Percentiles rank a stretch among this genome's conserved stretches.
These are phyloP conservation scores for Coccomyxa sp. DNA, from an alignment of 139 green algal species.

Conservation along the genomic window DNA sequence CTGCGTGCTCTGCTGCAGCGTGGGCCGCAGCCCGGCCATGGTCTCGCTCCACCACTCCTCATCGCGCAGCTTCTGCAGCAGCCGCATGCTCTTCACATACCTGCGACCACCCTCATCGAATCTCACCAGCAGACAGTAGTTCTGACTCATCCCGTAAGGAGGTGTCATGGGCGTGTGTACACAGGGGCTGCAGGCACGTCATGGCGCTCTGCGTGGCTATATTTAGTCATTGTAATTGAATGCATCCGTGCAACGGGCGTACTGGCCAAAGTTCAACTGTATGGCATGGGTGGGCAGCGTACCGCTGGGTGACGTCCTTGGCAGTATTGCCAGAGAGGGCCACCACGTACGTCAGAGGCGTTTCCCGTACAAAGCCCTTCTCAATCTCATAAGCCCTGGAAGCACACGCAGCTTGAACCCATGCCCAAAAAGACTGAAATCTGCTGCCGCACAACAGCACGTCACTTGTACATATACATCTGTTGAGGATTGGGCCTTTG, in stretches of 20 bases:
- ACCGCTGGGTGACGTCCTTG: slow-evolving; percentile 67
- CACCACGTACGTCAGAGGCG: slow-evolving; percentile 57
- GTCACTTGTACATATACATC: too few species aligned
- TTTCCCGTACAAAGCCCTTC: slow-evolving; percentile 3
- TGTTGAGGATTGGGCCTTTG: too few species aligned
- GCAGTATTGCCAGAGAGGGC: slow-evolving; percentile 43
- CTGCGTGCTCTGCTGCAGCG: slow-evolving; percentile 7
- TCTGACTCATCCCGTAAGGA: too few species aligned
- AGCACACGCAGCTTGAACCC: too few species aligned
- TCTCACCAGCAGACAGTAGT: neutral
- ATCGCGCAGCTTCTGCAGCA: slow-evolving; percentile 44
- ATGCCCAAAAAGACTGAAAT: too few species aligned
- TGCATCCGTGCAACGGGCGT: too few species aligned
- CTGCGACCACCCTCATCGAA: too few species aligned
- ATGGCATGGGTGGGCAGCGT: neutral
- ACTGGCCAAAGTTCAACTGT: neutral
- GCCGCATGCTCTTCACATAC: slow-evolving; percentile 46
- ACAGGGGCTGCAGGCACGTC: too few species aligned
- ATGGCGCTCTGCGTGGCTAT: too few species aligned
- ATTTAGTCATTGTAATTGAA: too few species aligned
- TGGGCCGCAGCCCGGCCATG: slow-evolving; percentile 26
- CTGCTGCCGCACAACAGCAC: too few species aligned
- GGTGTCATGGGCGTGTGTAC: too few species aligned
- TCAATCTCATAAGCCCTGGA: slow-evolving; percentile 25
- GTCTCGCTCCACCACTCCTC: slow-evolving; percentile 55